Evolutionary conservation across 257 asterid genomes (phyloP).

Genomic region (Buddleja alternifolia): DNA sequence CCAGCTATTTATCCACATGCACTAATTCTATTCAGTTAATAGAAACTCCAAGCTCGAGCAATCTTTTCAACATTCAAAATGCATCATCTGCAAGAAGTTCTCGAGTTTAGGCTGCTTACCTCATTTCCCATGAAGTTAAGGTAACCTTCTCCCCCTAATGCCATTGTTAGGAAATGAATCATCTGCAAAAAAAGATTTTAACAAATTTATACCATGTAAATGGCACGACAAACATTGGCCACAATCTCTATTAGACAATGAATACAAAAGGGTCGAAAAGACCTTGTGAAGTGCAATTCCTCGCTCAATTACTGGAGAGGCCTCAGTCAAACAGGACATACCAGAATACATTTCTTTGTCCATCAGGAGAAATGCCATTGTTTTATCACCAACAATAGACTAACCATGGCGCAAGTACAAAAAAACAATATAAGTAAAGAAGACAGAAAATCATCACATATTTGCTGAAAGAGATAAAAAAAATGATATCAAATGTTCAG

Average conservation of each 20-base stretch:
- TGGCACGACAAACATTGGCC: conserved; percentile 16
- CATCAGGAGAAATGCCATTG: conserved; percentile 86
- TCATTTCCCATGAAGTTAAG: conserved; percentile 99
- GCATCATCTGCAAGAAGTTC: conserved; percentile 17
- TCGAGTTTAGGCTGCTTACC: conserved; percentile 48
- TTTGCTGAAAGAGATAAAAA: conserved; percentile 19
- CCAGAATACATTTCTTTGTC: conserved; percentile 95
- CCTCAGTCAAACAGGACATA: conserved; percentile 85
- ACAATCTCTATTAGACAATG: conserved; percentile 19
- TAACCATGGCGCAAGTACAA: conserved; percentile 40
- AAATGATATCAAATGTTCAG: background rate
- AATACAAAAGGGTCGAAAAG: conserved; percentile 31
- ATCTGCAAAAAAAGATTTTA: conserved; percentile 56
- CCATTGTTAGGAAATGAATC: conserved; percentile 94
- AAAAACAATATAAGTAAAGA: conserved; percentile 21
- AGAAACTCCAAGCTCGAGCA: conserved; percentile 23
- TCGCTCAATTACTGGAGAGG: conserved; percentile 82
- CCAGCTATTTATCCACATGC: background rate
- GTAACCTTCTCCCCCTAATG: conserved; percentile 98
- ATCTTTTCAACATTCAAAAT: conserved; percentile 14
- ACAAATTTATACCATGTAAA: conserved; percentile 27
- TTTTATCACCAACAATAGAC: conserved; percentile 98
- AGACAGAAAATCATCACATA: background rate
- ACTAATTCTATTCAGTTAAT: conserved; percentile 4
- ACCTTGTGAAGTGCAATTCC: conserved; percentile 99